Conservation (phyloP, 1,139 yeast genomes). For the Taphrina communis region DNA sequence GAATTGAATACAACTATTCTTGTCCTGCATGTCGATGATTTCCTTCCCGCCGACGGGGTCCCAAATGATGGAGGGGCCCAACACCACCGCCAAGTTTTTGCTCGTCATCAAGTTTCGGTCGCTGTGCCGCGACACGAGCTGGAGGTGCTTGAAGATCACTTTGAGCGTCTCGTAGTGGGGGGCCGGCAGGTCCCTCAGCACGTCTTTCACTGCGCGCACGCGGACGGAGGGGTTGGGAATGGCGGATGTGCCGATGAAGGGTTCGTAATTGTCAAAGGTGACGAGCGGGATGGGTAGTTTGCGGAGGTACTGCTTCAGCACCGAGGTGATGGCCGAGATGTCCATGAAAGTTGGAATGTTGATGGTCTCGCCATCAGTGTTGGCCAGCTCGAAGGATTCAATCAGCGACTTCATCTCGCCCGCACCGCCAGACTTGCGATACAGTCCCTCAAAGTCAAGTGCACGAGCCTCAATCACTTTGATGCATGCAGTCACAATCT, state of each 20-base stretch:
- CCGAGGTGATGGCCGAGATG: constrained; percentile 84
- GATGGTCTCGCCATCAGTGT: constrained; percentile 20
- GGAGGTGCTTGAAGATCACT: constrained; percentile 67
- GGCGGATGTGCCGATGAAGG: constrained; percentile 57
- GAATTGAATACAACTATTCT: constrained; percentile 80
- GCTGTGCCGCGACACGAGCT: constrained; percentile 34
- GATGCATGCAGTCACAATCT: constrained; percentile 74
- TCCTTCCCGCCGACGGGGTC: constrained; percentile 84
- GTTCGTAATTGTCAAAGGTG: constrained; percentile 70
- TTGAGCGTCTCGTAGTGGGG: constrained; percentile 69
- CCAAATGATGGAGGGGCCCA: constrained; percentile 91
- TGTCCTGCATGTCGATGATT: constrained; percentile 79
- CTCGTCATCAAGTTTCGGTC: constrained; percentile 62
- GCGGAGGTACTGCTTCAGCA: constrained; percentile 83
- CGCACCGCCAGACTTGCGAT: constrained; percentile 87
- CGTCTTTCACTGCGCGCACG: constrained; percentile 52
- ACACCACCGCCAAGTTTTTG: constrained; percentile 85
- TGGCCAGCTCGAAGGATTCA: constrained; percentile 53
- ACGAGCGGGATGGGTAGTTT: constrained; percentile 85
- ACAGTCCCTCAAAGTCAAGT: constrained; percentile 78
- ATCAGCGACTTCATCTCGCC: constrained; percentile 67
- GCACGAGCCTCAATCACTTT: constrained; percentile 78
- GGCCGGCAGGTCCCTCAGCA: constrained; percentile 61
- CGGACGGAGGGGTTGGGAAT: constrained; percentile 45
- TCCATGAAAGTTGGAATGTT: constrained; percentile 59